These are phyloP conservation scores for Nigrospora oryzae DNA, from an alignment of 2,329 filamentous ascomycete genomes.

Conservation along the genomic window DNA sequence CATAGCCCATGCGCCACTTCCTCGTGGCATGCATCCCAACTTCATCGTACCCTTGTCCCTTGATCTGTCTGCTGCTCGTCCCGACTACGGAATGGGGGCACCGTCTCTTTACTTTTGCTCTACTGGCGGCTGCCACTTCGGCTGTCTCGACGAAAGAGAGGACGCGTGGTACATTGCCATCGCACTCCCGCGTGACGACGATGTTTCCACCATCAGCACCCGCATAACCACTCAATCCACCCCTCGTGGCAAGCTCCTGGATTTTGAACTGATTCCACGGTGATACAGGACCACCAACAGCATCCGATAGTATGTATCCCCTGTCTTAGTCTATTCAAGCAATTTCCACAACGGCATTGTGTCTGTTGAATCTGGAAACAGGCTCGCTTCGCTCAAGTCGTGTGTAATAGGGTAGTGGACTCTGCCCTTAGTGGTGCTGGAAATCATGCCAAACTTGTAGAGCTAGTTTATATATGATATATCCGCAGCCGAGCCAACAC, in stretches of 20 bases:
- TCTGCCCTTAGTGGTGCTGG: too few relatives aligned
- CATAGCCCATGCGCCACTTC: not conserved
- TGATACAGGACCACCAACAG: not conserved
- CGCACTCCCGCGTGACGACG: not conserved
- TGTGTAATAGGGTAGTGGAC: too few relatives aligned
- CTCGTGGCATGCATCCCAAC: not conserved
- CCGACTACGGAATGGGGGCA: not conserved
- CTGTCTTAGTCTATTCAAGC: too few relatives aligned
- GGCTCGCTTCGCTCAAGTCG: too few relatives aligned
- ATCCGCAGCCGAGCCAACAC: too few relatives aligned
- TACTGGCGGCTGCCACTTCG: slow-evolving; percentile 5
- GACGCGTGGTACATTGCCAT: slow-evolving; percentile 2
- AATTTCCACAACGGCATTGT: too few relatives aligned
- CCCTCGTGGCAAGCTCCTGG: slow-evolving; percentile 8
- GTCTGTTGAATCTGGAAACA: too few relatives aligned
- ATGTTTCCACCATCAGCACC: not conserved
- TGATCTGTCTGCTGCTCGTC: not conserved
- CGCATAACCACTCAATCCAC: slow-evolving; percentile 3
- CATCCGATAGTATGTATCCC: too few relatives aligned
- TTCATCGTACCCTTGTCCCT: not conserved
- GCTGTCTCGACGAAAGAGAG: not conserved
- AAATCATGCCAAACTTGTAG: too few relatives aligned
- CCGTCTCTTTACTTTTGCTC: slow-evolving; percentile 1
- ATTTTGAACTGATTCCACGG: slow-evolving; percentile 2
- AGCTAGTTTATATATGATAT: too few relatives aligned